Evolutionary conservation across 441 rosid genomes (phyloP), one percentile per base, ranked within the genome.

Genomic region (Pelargonium australe): DNA sequence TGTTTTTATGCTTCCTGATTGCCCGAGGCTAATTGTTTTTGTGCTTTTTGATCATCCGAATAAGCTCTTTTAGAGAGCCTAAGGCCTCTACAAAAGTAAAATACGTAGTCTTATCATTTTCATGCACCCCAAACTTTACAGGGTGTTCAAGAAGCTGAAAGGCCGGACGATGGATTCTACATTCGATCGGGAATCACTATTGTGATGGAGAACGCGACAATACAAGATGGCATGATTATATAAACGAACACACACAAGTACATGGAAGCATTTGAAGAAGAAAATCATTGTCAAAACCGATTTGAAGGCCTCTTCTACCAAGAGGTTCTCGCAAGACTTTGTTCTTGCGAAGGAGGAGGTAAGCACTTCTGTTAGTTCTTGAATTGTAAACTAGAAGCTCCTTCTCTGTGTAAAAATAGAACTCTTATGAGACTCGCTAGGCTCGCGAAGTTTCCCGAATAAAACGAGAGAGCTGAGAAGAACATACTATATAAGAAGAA

Each of bases 121-220:
- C 37, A 3, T 34, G 37, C 37, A 34, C 6, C 5, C 10, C 10
- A 7, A 43, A 2, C 28, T 67, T 73, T 78, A 31, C 67, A 91
- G 97, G 96, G 84, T 69, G 89, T 95, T 75, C 78, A 90, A 84
- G 99, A 92, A 84, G 91, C 91, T 0, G 97, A 90, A 28, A 85
- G 92, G 75, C 87, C 94, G 25, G 90, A 85, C 63, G 83, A 83
- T 43, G 99, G 99, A 60, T 90, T 90, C 71, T 87, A 92, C 77
- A 86, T 95, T n/a, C 87, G 99, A 16, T 84, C 84, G 0, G 97
- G 99, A 65, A 80, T 89, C 78, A 86, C 92, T 25, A 82, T 95
- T 37, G 68, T 92, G 65, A 45, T 78, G 34, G 97, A 95, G 83
- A 95, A 95, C 79, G 97, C 97, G 3, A 95, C 92, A 6, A 86